phyloP scores from a whole-genome alignment of 1,139 yeast genomes.

The Lodderomyces margitis region DNA sequence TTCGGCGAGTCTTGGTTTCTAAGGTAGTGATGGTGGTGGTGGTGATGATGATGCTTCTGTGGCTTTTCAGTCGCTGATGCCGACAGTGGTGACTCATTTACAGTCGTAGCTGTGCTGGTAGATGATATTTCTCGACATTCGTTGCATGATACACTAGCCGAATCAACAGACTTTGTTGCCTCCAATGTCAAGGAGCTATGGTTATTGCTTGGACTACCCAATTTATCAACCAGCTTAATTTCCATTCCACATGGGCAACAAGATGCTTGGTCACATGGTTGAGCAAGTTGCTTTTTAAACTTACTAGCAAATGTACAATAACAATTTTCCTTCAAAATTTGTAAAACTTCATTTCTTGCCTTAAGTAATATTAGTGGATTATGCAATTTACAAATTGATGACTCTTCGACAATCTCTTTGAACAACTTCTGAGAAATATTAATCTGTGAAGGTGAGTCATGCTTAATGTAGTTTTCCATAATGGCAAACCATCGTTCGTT shows the following conservation, averaged over 20 bases:
- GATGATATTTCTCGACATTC: neutral
- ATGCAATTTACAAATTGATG: conserved; percentile 27
- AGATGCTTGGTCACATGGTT: conserved; percentile 5
- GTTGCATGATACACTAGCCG: neutral
- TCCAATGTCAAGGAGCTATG: neutral
- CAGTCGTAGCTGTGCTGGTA: neutral
- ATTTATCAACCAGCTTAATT: neutral
- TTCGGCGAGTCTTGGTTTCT: neutral
- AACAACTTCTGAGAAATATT: conserved; percentile 39
- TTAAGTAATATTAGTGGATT: conserved; percentile 37
- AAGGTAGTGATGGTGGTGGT: neutral
- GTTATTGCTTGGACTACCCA: neutral
- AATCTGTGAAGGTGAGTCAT: conserved; percentile 44
- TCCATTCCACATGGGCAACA: neutral
- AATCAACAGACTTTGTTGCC: neutral
- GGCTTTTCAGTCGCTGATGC: neutral
- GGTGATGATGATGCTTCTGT: neutral
- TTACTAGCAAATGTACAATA: conserved; percentile 22
- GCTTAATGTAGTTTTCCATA: conserved; percentile 25
- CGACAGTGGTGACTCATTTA: neutral
- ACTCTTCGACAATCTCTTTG: conserved; percentile 31
- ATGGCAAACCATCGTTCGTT: conserved; percentile 31
- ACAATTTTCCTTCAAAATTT: conserved; percentile 46
- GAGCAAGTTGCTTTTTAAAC: conserved; percentile 5
- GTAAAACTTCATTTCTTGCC: conserved; percentile 45